phyloP scores from a whole-genome alignment of 2,329 filamentous ascomycete species.

The Fusarium sp. region DNA sequence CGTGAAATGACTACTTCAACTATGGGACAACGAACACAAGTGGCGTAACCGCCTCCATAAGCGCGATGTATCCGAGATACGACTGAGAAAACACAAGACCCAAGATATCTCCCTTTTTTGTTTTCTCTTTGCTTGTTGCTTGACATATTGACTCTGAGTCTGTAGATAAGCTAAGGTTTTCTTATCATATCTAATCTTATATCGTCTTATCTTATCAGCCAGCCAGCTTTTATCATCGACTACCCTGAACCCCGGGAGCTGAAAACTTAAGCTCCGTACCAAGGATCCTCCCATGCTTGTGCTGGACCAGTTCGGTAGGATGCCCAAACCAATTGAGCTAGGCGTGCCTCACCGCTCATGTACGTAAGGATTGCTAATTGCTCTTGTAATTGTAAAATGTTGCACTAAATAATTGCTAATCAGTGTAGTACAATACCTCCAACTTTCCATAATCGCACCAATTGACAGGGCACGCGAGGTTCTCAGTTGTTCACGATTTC shows the following conservation, averaged over 20 bases:
- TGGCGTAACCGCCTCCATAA: no score
- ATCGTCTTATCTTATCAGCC: not conserved
- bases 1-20: no score
- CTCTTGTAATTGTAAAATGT: not conserved
- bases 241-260: not conserved
- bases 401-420: not conserved
- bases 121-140: not conserved
- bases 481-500: not conserved
- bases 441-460: not conserved
- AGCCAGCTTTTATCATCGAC: accelerated
- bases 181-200: not conserved
- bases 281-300: not conserved
- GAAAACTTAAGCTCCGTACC: not conserved
- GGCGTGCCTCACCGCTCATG: not conserved
- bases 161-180: not conserved
- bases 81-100: no score
- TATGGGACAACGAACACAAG: not conserved
- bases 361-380: not conserved
- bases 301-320: not conserved
- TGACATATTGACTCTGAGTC: not conserved
- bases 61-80: not conserved
- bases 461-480: accelerated
- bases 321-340: not conserved
- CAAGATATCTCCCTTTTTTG: not conserved
- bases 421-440: not conserved